Percentiles rank a stretch among this genome's conserved stretches.
These are phyloP conservation scores for Uronychia setigera DNA, from an alignment of 73 alveolate genomes.

Conservation along the genomic window DNA sequence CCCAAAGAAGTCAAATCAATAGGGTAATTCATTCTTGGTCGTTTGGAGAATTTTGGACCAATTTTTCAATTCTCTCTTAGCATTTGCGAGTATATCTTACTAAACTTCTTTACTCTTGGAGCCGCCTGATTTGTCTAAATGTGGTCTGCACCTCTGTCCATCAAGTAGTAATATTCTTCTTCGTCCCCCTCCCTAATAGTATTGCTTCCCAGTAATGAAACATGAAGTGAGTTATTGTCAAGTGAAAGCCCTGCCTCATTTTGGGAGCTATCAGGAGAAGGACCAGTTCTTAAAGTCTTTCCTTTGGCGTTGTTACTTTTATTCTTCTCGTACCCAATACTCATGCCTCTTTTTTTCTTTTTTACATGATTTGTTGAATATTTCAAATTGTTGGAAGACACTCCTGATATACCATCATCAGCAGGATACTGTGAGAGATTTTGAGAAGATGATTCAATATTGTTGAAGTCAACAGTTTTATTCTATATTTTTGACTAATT, in stretches of 20 bases:
- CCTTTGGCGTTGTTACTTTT: neutral
- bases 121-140: neutral
- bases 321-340: neutral
- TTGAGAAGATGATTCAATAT: neutral
- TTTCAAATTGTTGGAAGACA: too few species aligned
- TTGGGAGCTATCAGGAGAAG: neutral
- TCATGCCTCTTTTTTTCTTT: neutral
- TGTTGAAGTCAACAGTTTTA: neutral
- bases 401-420: too few species aligned
- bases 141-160: neutral
- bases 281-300: neutral
- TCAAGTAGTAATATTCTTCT: neutral
- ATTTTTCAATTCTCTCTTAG: neutral
- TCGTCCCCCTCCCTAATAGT: neutral
- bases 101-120: neutral
- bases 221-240: neutral
- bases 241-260: too few species aligned
- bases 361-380: neutral
- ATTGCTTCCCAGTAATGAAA: neutral
- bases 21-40: neutral
- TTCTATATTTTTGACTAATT: neutral
- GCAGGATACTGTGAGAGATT: too few species aligned
- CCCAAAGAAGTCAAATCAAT: conserved; percentile 1
- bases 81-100: neutral
- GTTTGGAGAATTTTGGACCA: neutral